Evolutionary conservation across 2,329 filamentous ascomycete species (phyloP), one percentile per base, ranked within the genome.

Genomic region (Xylariaceae sp.): DNA sequence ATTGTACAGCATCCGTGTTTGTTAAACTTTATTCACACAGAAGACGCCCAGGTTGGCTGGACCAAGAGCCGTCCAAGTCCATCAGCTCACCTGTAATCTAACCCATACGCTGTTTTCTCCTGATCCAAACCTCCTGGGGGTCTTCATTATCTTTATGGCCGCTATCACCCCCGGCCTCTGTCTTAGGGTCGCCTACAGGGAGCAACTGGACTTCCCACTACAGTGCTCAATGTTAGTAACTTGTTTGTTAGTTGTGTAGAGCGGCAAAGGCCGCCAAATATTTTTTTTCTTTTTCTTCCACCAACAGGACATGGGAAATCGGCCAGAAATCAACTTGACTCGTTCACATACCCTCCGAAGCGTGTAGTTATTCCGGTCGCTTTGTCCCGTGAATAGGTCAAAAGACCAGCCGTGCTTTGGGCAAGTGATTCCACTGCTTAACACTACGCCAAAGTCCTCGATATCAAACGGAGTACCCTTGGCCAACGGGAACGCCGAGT

Each of bases 391-490:
- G 49, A 85, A 82, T 2, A 90, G 65, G 67, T 91, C 88, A 70
- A 90, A 91, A 0, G 86, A 87, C 88, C 88, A 91, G 4, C 78
- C 83, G 60, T 90, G 87, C 60, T 88, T 89, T 0, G 87, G 86
- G 69, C 88, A 91, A 0, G 79, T 82, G 3, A 91, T 74, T 0
- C 87, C 88, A 0, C 84, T 79, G 52, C 85, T 87, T 6, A 88
- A 70, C 4, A 81, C 76, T 2, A 88, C 74, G 0, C 88, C 87
- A 67, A 90, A 91, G 58, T 91, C 88, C 63, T 91, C 88, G 64
- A 91, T 90, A 51, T 91, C 88, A 56, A 89, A 90, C 0, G 86
- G 77, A 0, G 73, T 81, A 0, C 85, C 87, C 39, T 82, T 79
- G 0, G 86, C 88, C 1, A 91, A 78, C 0, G 88, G 87, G 55